Percentiles rank a stretch among this genome's conserved stretches.
phyloP scores from a whole-genome alignment of 345 rosid genomes.

The Salix caprea region DNA sequence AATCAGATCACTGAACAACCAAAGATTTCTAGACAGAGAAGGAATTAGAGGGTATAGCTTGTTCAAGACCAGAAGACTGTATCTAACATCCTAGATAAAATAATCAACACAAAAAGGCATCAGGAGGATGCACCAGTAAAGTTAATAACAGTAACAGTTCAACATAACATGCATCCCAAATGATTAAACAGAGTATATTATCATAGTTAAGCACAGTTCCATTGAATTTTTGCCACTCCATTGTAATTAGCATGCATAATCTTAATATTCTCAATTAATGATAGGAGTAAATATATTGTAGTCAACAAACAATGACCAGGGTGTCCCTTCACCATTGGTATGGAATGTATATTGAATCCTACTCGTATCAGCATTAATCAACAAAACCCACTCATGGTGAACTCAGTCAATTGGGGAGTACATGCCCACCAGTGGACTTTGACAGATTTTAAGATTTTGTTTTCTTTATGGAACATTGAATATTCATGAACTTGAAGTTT shows the following conservation, averaged over 20 bases:
- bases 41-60: not conserved
- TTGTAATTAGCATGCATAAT: not conserved
- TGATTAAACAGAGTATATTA: not conserved
- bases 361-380: too few species aligned
- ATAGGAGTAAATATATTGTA: not conserved
- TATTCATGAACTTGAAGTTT: not conserved
- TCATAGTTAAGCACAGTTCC: not conserved
- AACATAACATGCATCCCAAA: not conserved
- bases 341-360: too few species aligned
- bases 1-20: not conserved
- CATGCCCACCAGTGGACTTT: not conserved
- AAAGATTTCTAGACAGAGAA: not conserved
- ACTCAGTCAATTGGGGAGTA: not conserved
- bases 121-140: not conserved
- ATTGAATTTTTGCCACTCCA: not conserved
- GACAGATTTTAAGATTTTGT: not conserved
- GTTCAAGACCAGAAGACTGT: not conserved
- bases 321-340: too few species aligned
- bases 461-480: not conserved
- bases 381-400: too few species aligned
- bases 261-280: not conserved
- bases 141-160: not conserved
- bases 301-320: not conserved
- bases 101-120: not conserved
- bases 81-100: not conserved